phyloP scores from a whole-genome alignment of 805 yeast genomes.

The Lachancea sp. region DNA sequence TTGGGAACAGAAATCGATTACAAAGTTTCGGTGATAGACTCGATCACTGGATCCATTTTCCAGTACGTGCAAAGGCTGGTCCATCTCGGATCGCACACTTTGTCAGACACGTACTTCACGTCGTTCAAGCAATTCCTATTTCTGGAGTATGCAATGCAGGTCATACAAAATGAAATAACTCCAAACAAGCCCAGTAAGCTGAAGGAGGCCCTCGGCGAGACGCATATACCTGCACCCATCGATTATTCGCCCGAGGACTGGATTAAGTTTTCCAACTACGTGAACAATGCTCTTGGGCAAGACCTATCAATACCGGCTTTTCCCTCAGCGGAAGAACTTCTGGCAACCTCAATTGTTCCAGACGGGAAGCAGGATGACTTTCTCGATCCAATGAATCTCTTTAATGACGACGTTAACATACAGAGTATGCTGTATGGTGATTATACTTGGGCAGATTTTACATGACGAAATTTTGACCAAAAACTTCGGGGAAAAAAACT shows the following conservation, averaged over 20 bases:
- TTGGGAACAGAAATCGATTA: conserved; percentile 1
- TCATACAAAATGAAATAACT: conserved; percentile 7
- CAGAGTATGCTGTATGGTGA: conserved; percentile 7
- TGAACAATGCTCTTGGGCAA: conserved; percentile 3
- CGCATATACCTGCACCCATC: conserved; percentile 1
- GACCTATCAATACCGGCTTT: not conserved
- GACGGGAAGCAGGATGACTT: not conserved
- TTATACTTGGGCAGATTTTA: conserved; percentile 7
- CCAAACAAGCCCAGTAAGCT: conserved; percentile 4
- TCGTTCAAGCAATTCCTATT: conserved; percentile 9
- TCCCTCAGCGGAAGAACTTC: conserved; percentile 1
- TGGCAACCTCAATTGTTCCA: not conserved
- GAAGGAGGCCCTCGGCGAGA: not conserved
- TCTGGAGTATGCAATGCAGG: conserved; percentile 6
- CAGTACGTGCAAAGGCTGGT: conserved; percentile 3
- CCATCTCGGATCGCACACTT: conserved; percentile 5
- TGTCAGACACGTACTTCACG: conserved; percentile 7
- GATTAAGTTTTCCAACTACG: not conserved
- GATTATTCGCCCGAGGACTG: conserved; percentile 6
- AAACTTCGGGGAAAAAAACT: not conserved
- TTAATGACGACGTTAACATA: conserved; percentile 4
- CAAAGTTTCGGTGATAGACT: conserved; percentile 2
- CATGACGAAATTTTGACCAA: not conserved
- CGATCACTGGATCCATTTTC: not conserved
- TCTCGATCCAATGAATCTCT: not conserved